Conservation (phyloP, 108 stramenopile species). For the Skeletonema tropicum region DNA sequence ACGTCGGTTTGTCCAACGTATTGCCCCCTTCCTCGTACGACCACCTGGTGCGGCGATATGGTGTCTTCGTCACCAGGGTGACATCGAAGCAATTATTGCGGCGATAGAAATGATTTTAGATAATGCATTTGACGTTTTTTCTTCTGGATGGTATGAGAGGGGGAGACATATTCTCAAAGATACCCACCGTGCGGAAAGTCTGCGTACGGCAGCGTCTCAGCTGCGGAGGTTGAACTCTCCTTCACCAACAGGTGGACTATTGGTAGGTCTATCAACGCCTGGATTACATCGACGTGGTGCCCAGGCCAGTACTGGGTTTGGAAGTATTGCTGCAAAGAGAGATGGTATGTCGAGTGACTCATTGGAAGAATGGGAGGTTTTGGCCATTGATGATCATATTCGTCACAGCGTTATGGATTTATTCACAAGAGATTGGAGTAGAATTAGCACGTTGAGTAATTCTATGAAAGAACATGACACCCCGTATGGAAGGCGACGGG, state of each 20-base stretch:
- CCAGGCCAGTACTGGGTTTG: neutral
- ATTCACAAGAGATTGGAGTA: constrained; percentile 76
- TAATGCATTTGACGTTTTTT: constrained; percentile 71
- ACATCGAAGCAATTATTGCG: constrained; percentile 87
- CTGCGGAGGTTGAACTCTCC: constrained; percentile 55
- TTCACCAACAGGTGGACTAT: constrained; percentile 36
- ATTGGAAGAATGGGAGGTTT: constrained; percentile 83
- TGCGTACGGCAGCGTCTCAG: constrained; percentile 68
- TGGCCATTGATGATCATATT: constrained; percentile 73
- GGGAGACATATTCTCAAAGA: constrained; percentile 75
- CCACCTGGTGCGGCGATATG: constrained; percentile 80
- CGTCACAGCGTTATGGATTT: constrained; percentile 71
- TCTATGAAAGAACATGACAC: constrained; percentile 38
- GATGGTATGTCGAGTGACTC: constrained; percentile 49
- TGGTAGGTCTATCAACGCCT: constrained; percentile 25
- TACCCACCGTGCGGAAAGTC: constrained; percentile 66
- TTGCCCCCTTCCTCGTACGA: constrained; percentile 80
- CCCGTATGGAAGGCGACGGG: constrained; percentile 25
- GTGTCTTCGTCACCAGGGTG: constrained; percentile 88
- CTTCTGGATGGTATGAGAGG: constrained; percentile 81
- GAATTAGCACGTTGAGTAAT: constrained; percentile 43
- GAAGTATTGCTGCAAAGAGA: constrained; percentile 6
- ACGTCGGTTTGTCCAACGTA: constrained; percentile 86
- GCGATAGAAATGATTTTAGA: constrained; percentile 86
- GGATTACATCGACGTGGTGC: constrained; percentile 14